Evolutionary conservation across 768 basidiomycete species (phyloP).

Genomic region (Hebeloma cylindrosporum): DNA sequence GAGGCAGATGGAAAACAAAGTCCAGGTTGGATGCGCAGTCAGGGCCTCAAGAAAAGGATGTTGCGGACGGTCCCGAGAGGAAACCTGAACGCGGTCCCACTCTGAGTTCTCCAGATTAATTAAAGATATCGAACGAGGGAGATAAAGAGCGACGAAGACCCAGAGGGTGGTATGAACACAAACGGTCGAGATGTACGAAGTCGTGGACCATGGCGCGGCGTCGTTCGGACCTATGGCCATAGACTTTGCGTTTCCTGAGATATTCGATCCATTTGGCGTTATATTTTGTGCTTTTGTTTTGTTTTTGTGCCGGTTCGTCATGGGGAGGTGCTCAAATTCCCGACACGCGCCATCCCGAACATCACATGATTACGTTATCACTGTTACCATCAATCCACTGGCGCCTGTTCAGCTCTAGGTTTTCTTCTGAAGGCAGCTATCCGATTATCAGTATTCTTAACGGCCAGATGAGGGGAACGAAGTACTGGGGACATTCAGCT

Average conservation of each 20-base stretch:
- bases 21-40: slow-evolving; percentile 58
- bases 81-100: slow-evolving; percentile 31
- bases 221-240: neutral
- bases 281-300: slow-evolving; percentile 13
- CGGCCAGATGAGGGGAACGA: no score
- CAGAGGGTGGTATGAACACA: slow-evolving; percentile 69
- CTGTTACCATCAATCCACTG: no score
- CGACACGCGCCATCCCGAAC: neutral
- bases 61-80: slow-evolving; percentile 64
- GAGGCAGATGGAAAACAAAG: slow-evolving; percentile 54
- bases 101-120: slow-evolving; percentile 34
- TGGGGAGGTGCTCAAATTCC: slow-evolving; percentile 10
- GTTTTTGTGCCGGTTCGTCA: slow-evolving; percentile 16
- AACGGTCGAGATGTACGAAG: slow-evolving; percentile 63
- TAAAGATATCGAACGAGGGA: slow-evolving; percentile 62
- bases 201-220: slow-evolving; percentile 40
- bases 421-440: no score
- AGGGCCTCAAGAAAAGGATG: slow-evolving; percentile 66
- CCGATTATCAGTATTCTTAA: no score
- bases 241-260: neutral
- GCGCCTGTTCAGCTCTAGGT: no score
- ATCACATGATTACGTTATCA: no score
- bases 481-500: no score
- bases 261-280: slow-evolving; percentile 7
- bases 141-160: slow-evolving; percentile 61